Conservation (phyloP, 768 basidiomycete genomes). For the Naganishia vaughanmartiniae region DNA sequence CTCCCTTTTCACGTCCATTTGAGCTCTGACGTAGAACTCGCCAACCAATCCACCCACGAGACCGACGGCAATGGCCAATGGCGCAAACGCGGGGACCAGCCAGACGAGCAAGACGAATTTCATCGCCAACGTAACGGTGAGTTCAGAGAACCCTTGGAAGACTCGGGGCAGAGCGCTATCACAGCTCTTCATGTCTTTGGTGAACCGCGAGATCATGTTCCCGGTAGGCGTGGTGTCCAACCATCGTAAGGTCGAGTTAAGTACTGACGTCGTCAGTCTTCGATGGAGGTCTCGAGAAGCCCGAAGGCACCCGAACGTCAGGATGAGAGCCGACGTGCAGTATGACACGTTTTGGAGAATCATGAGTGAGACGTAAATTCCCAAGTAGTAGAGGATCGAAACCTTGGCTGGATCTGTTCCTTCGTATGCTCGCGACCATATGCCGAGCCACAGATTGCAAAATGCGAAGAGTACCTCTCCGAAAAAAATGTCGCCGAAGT, state of each 20-base stretch:
- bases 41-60: slow-evolving; percentile 57
- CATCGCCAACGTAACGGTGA: slow-evolving; percentile 40
- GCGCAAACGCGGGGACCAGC: slow-evolving; percentile 45
- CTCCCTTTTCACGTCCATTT: slow-evolving; percentile 58
- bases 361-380: slow-evolving; percentile 47
- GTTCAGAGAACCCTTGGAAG: slow-evolving; percentile 39
- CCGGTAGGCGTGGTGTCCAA: slow-evolving; percentile 30
- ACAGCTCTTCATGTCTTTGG: slow-evolving; percentile 49
- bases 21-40: slow-evolving; percentile 60
- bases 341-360: slow-evolving; percentile 25
- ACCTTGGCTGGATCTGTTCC: slow-evolving; percentile 39
- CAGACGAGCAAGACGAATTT: slow-evolving; percentile 44
- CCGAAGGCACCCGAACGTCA: slow-evolving; percentile 42
- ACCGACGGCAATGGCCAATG: slow-evolving; percentile 46
- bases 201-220: slow-evolving; percentile 47
- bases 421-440: slow-evolving; percentile 48
- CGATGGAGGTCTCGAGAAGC: slow-evolving; percentile 44
- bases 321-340: slow-evolving; percentile 9
- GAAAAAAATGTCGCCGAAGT: slow-evolving; percentile 41
- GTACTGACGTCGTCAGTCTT: slow-evolving; percentile 43
- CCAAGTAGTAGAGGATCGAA: slow-evolving; percentile 47
- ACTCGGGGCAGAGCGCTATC: slow-evolving; percentile 41
- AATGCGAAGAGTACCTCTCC: slow-evolving; percentile 43
- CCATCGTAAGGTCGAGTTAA: slow-evolving; percentile 36
- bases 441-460: slow-evolving; percentile 49